Evolutionary conservation across 2,329 filamentous ascomycete species (phyloP).

Genomic region (Thelonectria olida): DNA sequence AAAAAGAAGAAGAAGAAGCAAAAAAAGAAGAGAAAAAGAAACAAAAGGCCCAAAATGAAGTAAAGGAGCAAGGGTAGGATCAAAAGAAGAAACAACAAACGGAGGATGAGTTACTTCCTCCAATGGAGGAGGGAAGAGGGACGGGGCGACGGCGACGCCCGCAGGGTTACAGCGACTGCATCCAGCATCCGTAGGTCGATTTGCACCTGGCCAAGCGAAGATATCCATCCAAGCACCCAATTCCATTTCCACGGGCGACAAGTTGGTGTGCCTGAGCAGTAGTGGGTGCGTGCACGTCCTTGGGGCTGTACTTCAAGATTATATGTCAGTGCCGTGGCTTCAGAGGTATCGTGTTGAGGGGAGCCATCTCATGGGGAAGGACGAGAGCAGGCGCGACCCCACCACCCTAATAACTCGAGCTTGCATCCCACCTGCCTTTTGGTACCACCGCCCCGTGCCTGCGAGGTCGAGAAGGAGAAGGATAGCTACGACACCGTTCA

Average conservation of each 20-base stretch:
- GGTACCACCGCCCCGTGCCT: too few relatives aligned
- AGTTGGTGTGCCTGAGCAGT: neutral
- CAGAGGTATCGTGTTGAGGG: neutral
- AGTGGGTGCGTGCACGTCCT: neutral
- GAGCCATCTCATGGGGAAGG: neutral
- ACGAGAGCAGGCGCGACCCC: neutral
- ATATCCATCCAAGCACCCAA: neutral
- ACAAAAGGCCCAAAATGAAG: constrained; percentile 1
- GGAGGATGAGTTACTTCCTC: constrained; percentile 2
- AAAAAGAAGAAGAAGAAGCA: neutral
- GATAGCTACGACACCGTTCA: too few relatives aligned
- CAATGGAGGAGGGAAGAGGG: constrained; percentile 2
- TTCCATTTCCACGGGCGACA: neutral
- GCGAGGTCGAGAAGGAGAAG: too few relatives aligned
- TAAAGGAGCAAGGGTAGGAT: neutral
- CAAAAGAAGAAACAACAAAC: constrained; percentile 11
- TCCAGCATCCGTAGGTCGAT: neutral
- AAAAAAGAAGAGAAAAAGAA: constrained; percentile 11
- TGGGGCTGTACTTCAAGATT: neutral
- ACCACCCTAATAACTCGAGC: neutral
- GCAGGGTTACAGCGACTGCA: neutral
- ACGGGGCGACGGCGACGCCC: neutral
- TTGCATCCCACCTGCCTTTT: neutral
- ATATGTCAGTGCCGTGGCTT: neutral
- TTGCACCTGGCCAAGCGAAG: neutral